Evolutionary conservation across 2,329 filamentous ascomycete species (phyloP), one percentile per base, ranked within the genome.

Genomic region (Aspergillus sergii): DNA sequence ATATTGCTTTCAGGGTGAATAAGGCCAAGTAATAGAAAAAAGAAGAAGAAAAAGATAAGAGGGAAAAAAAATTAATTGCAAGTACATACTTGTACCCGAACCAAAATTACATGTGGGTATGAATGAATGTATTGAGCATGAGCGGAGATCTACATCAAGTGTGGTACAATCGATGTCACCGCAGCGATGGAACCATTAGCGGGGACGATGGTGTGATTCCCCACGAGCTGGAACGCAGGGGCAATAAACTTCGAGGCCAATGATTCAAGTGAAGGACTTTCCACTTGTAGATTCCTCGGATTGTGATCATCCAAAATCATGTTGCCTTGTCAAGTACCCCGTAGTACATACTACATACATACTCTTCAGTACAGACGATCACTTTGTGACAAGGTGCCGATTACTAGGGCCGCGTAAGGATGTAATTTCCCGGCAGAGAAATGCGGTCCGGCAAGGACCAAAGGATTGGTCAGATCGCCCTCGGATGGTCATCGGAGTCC

Each of bases 131-230:
- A 60, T 54, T 60, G 43, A 32, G 19, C 12, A 34, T 7, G 14
- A 28, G 48, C 39, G 50, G 48, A 64, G 63, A 65, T 66, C 68
- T 54, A 48, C 64, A 57, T 12, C 16, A 41, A 41, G 39, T 41
- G 45, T 26, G 45, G 48, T 36, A 51, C 48, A 51, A 32, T 9
- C 48, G 59, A 62, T 70, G 64, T 68, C 67, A 68, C 67, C 53
- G 59, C 64, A 64, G 63, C 58, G 66, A 70, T 70, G 62, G 67
- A 70, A 69, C 64, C 68, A 70, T 70, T 63, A 43, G 62, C 63
- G 60, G 66, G 36, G 63, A 50, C 60, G 67, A 70, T 70, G 68
- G 67, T 70, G 68, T 68, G 67, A 70, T 70, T 64, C 54, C 58
- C 23, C 51, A 46, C 45, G 28, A 60, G 48, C 48, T 50, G 39